These are phyloP conservation scores for Phialophora expanda DNA, from an alignment of 2,329 filamentous ascomycete genomes.

Conservation along the genomic window DNA sequence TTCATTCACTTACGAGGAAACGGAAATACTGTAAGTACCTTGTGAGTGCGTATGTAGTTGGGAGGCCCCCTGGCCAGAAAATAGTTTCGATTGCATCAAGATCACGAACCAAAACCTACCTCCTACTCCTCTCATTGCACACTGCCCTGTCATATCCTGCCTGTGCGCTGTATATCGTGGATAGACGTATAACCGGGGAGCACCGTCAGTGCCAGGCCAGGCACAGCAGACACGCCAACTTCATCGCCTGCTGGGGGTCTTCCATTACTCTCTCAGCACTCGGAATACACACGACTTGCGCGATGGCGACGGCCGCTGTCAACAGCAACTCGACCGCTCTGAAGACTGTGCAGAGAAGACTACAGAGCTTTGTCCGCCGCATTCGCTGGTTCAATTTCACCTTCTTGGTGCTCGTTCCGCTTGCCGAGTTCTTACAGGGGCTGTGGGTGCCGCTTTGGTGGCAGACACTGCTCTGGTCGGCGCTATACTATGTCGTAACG, in stretches of 20 bases:
- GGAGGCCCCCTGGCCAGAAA: background rate
- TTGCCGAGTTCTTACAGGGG: constrained; percentile 73
- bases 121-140: background rate
- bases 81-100: background rate
- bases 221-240: too few relatives aligned
- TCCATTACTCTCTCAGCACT: background rate
- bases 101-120: background rate
- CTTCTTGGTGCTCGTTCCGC: constrained; percentile 77
- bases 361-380: background rate
- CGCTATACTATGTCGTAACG: constrained; percentile 82
- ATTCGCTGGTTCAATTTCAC: constrained; percentile 77
- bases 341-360: background rate
- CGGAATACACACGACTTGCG: background rate
- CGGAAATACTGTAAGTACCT: too few relatives aligned
- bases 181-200: too few relatives aligned
- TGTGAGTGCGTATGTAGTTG: too few relatives aligned
- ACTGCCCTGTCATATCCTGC: background rate
- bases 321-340: background rate
- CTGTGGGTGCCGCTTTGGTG: constrained; percentile 77
- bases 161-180: too few relatives aligned
- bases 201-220: too few relatives aligned
- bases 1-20: too few relatives aligned
- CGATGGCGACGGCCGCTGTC: background rate
- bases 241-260: too few relatives aligned
- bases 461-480: constrained; percentile 74